Percentiles rank a stretch among this genome's conserved stretches.
Conservation (phyloP, 1,284 basidiomycete species). For the Inonotus obliquus region DNA sequence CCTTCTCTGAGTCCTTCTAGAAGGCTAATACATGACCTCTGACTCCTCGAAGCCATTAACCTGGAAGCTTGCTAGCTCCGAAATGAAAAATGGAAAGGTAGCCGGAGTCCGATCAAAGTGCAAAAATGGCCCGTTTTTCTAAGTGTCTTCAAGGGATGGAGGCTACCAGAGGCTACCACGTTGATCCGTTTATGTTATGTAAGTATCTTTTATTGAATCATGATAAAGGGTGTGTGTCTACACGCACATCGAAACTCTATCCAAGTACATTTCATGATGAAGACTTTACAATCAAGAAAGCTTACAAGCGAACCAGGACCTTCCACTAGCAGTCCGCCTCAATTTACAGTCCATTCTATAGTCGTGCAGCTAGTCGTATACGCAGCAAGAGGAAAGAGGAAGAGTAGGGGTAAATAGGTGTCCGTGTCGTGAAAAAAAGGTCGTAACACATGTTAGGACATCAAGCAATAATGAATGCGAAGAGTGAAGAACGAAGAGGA, state of each 20-base stretch:
- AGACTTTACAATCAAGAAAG: background rate
- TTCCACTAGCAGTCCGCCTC: background rate
- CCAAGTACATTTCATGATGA: no score
- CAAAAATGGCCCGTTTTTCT: background rate
- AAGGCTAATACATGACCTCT: background rate
- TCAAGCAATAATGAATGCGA: background rate
- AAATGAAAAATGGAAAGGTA: background rate
- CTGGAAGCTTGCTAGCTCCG: background rate
- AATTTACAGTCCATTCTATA: background rate
- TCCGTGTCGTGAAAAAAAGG: background rate
- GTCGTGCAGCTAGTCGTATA: background rate
- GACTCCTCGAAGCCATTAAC: background rate
- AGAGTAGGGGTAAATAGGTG: background rate
- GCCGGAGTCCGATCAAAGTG: background rate
- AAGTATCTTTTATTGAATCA: no score
- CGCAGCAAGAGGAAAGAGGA: background rate
- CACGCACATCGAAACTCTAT: no score
- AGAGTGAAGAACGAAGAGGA: background rate
- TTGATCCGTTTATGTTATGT: no score
- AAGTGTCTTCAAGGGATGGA: no score
- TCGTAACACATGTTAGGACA: background rate
- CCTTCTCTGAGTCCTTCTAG: background rate
- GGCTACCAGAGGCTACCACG: no score
- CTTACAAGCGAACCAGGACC: no score
- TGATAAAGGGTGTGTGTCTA: no score